Evolutionary conservation across 176 grass and related monocot species (phyloP), one percentile per base, ranked within the genome.

Genomic region (Hyparrhenia diplandra): DNA sequence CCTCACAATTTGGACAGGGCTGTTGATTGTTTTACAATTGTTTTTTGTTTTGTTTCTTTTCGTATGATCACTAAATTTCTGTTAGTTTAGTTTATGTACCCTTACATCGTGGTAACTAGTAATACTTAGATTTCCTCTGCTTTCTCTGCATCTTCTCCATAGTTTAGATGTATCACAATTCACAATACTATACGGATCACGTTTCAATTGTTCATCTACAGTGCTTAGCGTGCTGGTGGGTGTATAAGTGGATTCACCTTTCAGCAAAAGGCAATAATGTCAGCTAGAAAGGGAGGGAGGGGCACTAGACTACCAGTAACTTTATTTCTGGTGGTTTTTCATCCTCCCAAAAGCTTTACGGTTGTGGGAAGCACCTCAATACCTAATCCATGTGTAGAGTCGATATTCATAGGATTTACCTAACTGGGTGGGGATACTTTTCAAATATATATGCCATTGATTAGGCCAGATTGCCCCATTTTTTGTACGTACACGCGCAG

Each of bases 181-280:
- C n/a, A n/a, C n/a, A n/a, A 25, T 39, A 14, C 6, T 31, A 71
- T 41, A 52, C 1, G 12, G 18, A 73, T 63, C 75, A 41, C 5
- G 57, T 64, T 11, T 14, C 47, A 59, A 46, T 66, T 59, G 20
- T 28, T 54, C 61, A 81, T 75, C 47, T 14, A 27, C 14, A 42
- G 8, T 75, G 32, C 34, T 67, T 86, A 58, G 77, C 84, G 77
- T 86, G 60, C 20, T 80, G 14, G 43, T 59, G 47, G 24, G 47
- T 61, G 24, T 86, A 74, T 45, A 74, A 75, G 77, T 75, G 85
- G 78, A 81, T 86, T 86, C 37, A 81, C 71, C 71, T 86, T 81
- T 81, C 85, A 86, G 77, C 46, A 45, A 86, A 84, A 75, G 84
- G 85, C 71, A 86, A 86, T 76, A 57, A 81, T 81, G 51, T 75